phyloP scores from a whole-genome alignment of 2,329 filamentous ascomycete genomes.

The Fusarium sp. region DNA sequence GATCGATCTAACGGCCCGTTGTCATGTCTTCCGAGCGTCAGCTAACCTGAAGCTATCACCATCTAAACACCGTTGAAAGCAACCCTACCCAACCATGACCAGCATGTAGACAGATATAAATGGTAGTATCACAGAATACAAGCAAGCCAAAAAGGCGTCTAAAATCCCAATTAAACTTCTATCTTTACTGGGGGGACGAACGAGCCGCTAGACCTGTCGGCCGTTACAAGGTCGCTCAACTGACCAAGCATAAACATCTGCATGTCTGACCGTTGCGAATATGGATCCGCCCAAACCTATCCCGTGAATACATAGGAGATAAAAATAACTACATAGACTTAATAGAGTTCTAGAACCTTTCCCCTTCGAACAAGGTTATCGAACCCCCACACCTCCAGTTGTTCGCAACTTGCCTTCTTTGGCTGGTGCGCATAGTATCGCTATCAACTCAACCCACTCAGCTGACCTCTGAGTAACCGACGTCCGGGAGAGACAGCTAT shows the following conservation, averaged over 20 bases:
- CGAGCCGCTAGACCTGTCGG: neutral
- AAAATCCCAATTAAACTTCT: no score
- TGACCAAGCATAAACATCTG: neutral
- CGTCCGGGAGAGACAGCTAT: neutral
- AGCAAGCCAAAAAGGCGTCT: neutral
- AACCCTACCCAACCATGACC: no score
- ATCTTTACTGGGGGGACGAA: no score
- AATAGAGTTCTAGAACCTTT: neutral
- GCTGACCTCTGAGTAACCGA: neutral
- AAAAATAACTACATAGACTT: neutral
- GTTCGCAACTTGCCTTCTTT: neutral
- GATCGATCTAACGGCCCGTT: neutral
- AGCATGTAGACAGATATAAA: no score
- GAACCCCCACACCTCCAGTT: neutral
- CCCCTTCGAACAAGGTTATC: neutral
- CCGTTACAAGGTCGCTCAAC: neutral
- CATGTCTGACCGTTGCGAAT: neutral
- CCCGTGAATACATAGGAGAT: neutral
- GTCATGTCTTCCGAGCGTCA: neutral
- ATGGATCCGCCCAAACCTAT: neutral
- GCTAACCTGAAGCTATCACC: neutral
- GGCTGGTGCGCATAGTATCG: neutral
- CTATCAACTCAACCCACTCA: neutral
- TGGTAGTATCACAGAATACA: no score
- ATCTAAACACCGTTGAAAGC: neutral